Evolutionary conservation across 495 filamentous ascomycete species (phyloP), one percentile per base, ranked within the genome.

Genomic region (Hapsidospora chrysogenum): DNA sequence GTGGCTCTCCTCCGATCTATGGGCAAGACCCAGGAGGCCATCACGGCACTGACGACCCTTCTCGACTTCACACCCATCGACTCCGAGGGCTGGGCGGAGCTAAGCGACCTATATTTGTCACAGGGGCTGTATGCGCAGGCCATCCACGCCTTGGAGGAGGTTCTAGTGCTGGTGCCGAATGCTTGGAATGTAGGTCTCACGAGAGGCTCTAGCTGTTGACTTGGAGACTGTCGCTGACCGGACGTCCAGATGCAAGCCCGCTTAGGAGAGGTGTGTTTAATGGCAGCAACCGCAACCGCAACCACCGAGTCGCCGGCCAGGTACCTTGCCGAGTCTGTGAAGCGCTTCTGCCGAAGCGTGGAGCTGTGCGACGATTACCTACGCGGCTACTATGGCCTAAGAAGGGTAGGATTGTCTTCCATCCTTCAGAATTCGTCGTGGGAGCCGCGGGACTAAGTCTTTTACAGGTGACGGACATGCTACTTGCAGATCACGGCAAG

Each of bases 281-380:
- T 85, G 47, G 67, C 71, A 13, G 68, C 74, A 17, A 62, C 60
- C 26, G 68, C 74, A 17, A 62, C 60, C 26, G 57, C 63, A 17
- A 49, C 54, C 17, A 56, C 64, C 33, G 49, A 57, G 10, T 58
- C 52, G 7, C 49, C 61, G 17, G 41, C 57, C 27, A 69, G 70
- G 41, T 58, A 64, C 33, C 59, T 86, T 40, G 51, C 63, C 16
- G 80, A 82, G 46, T 76, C 85, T 5, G 57, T 92, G 33, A 76
- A 80, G 40, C 68, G 85, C 41, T 96, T 89, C 49, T 79, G 80
- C 41, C 68, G 89, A 41, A 89, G 84, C 47, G 71, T 96, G 39
- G 89, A 97, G 58, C 70, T 97, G 19, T 95, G 86, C 50, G 80
- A 92, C 38, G 78, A 80, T 50, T 96, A 95, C 53, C 52, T 96